Conservation (phyloP, 2,329 filamentous ascomycete genomes). For the Pseudopithomyces maydicus region DNA sequence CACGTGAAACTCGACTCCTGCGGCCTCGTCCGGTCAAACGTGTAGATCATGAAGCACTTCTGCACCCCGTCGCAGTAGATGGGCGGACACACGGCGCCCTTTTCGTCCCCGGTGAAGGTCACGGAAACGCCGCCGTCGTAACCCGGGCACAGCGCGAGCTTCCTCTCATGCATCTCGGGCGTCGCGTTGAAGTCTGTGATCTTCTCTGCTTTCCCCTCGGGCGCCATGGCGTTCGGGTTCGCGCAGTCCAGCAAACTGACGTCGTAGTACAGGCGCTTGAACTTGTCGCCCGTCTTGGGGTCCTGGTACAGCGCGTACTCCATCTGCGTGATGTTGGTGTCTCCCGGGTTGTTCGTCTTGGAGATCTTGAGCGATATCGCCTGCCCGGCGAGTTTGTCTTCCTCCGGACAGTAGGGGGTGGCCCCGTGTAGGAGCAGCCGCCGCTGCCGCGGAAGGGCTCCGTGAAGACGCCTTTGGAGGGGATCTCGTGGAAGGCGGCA, state of each 20-base stretch:
- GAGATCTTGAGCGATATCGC: slow-evolving; percentile 18
- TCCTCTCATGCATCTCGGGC: slow-evolving; percentile 3
- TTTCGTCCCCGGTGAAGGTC: slow-evolving; percentile 10
- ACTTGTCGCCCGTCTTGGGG: background rate
- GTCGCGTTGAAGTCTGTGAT: slow-evolving; percentile 16
- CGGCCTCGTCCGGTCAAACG: slow-evolving; percentile 19
- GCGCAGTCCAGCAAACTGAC: slow-evolving; percentile 13
- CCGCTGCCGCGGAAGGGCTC: slow-evolving; percentile 12
- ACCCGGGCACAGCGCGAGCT: slow-evolving; percentile 21
- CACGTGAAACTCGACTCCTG: slow-evolving; percentile 21
- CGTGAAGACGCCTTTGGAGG: background rate
- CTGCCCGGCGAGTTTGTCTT: slow-evolving; percentile 18
- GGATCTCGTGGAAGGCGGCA: background rate
- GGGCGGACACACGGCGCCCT: slow-evolving; percentile 10
- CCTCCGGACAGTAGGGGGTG: slow-evolving; percentile 1
- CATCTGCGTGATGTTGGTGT: slow-evolving; percentile 12
- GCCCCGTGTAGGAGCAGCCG: background rate
- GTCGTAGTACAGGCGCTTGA: slow-evolving; percentile 14
- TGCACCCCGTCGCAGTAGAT: slow-evolving; percentile 13
- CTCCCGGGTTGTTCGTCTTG: background rate
- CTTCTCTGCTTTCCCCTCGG: background rate
- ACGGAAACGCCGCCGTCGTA: slow-evolving; percentile 18
- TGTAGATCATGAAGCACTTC: slow-evolving; percentile 17
- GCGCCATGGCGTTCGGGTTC: background rate
- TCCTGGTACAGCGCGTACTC: slow-evolving; percentile 17